A percentile compares a stretch with the other conserved stretches of the same genome.
Conservation (phyloP, 257 asterid species). For the Handroanthus guayacan region DNA sequence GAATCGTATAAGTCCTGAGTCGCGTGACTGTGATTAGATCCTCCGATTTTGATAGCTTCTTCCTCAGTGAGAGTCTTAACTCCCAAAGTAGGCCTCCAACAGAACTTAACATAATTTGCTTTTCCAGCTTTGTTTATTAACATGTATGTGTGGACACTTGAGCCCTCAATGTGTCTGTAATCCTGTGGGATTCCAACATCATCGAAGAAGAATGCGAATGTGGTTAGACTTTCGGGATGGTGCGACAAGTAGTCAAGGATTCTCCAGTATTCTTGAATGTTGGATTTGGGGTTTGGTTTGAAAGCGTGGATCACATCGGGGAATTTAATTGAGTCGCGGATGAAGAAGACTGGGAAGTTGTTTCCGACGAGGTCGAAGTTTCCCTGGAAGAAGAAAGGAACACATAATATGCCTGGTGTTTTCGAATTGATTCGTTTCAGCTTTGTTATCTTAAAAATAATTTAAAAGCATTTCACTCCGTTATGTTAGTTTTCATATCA, state of each 20-base stretch:
- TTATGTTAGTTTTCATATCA: too few relatives aligned
- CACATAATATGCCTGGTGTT: not conserved
- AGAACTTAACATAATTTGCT: conserved; percentile 70
- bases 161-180: conserved; percentile 79
- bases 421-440: too few relatives aligned
- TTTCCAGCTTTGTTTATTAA: conserved; percentile 70
- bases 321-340: not conserved
- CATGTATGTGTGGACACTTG: conserved; percentile 66
- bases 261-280: conserved; percentile 1
- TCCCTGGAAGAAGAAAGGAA: not conserved
- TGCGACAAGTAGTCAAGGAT: not conserved
- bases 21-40: conserved; percentile 76
- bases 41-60: conserved; percentile 67
- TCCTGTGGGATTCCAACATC: conserved; percentile 74
- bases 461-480: too few relatives aligned
- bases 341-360: conserved; percentile 6
- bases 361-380: not conserved
- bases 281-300: not conserved
- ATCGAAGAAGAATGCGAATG: conserved; percentile 66
- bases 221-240: conserved; percentile 29
- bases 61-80: conserved; percentile 67
- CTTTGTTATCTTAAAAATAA: too few relatives aligned
- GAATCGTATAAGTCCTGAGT: conserved; percentile 71
- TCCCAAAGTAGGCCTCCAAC: conserved; percentile 77
- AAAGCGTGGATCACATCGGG: conserved; percentile 6